A percentile compares a stretch with the other conserved stretches of the same genome.
These are phyloP conservation scores for Stellera chamaejasme DNA, from an alignment of 345 rosid genomes.

Conservation along the genomic window DNA sequence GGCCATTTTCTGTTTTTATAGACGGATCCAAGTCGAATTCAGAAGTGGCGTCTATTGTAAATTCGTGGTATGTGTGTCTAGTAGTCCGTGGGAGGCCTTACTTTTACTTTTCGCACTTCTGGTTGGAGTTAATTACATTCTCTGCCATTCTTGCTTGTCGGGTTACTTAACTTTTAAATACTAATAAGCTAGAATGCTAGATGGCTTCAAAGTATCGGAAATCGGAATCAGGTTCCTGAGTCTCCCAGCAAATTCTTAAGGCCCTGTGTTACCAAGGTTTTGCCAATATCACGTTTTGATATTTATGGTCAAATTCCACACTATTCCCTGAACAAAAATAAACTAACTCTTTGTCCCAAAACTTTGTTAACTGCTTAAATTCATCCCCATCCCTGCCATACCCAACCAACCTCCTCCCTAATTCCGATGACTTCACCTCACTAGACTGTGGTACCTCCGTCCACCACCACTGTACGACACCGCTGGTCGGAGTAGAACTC, in stretches of 20 bases:
- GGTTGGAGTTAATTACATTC: slow-evolving; percentile 2
- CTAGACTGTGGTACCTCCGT: too few species aligned
- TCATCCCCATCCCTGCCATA: too few species aligned
- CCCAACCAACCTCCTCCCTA: too few species aligned
- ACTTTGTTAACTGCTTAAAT: too few species aligned
- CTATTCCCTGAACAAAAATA: too few species aligned
- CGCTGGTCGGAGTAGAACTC: too few species aligned
- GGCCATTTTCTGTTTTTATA: slow-evolving; percentile 12
- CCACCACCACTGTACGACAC: too few species aligned
- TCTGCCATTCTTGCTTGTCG: neutral
- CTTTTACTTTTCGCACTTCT: neutral
- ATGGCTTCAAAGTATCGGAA: neutral
- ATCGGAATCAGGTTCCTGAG: neutral
- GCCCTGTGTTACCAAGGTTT: too few species aligned
- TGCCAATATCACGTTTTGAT: too few species aligned
- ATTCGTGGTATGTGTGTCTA: neutral
- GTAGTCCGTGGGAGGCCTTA: neutral
- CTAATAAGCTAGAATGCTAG: neutral
- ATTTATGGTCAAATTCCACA: too few species aligned
- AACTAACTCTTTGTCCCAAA: too few species aligned
- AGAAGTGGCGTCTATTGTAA: neutral
- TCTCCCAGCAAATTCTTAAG: neutral
- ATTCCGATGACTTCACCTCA: too few species aligned
- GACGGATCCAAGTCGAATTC: slow-evolving; percentile 12
- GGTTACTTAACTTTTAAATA: neutral